Percentiles rank a stretch among this genome's conserved stretches.
These are phyloP conservation scores for Epichloe hybrida DNA, from an alignment of 2,329 filamentous ascomycete species.

Conservation along the genomic window DNA sequence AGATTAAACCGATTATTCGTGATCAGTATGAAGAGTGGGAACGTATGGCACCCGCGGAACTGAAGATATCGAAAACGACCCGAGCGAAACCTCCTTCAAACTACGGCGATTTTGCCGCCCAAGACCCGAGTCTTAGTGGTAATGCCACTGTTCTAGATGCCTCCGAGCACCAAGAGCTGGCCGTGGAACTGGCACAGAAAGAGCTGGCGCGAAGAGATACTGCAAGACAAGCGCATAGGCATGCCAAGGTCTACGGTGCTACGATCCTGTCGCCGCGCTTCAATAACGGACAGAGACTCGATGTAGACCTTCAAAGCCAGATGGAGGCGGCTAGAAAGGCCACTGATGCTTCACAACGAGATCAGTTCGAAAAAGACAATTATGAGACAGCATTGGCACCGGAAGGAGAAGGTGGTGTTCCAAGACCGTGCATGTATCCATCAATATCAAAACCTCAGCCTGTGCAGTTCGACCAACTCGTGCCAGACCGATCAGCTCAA, in stretches of 20 bases:
- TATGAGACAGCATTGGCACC: slow-evolving; percentile 8
- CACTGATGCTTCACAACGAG: slow-evolving; percentile 20
- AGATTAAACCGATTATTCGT: slow-evolving; percentile 66
- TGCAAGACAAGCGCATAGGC: slow-evolving; percentile 40
- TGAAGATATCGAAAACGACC: slow-evolving; percentile 10
- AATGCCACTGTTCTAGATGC: slow-evolving; percentile 51
- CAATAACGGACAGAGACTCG: slow-evolving; percentile 15
- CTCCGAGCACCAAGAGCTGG: slow-evolving; percentile 58
- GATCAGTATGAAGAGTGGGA: slow-evolving; percentile 56
- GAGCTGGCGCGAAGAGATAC: slow-evolving; percentile 58
- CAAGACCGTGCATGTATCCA: slow-evolving; percentile 39
- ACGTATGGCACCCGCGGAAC: slow-evolving; percentile 32
- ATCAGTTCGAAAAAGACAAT: background rate
- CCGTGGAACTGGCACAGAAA: slow-evolving; percentile 59
- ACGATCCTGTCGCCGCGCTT: slow-evolving; percentile 1
- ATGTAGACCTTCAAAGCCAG: slow-evolving; percentile 33
- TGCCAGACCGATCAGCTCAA: slow-evolving; percentile 8
- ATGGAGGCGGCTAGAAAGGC: slow-evolving; percentile 39
- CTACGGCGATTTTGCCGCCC: slow-evolving; percentile 36
- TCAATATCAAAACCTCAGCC: slow-evolving; percentile 39
- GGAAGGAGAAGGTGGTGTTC: slow-evolving; percentile 13
- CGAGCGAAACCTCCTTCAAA: slow-evolving; percentile 13
- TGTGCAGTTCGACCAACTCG: slow-evolving; percentile 26
- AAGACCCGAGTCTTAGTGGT: slow-evolving; percentile 48
- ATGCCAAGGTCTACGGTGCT: slow-evolving; percentile 21